phyloP scores from a whole-genome alignment of 768 basidiomycete genomes.

The Leccinum fibrillosum region DNA sequence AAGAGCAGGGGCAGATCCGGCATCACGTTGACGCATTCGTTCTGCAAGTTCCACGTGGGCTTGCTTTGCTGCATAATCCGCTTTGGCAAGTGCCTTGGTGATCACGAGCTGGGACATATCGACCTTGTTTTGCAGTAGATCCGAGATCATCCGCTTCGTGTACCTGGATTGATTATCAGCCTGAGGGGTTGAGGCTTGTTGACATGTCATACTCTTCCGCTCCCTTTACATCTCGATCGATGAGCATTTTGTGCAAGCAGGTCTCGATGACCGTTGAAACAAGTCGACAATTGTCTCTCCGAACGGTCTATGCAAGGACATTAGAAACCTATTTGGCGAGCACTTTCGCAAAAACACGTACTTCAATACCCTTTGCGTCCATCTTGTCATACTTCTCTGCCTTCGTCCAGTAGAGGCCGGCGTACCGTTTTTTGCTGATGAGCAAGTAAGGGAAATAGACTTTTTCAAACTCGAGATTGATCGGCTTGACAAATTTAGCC shows the following conservation, averaged over 20 bases:
- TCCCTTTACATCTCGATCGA: constrained; percentile 89
- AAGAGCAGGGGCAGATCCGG: constrained; percentile 94
- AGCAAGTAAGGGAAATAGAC: constrained; percentile 98
- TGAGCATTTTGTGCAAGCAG: constrained; percentile 96
- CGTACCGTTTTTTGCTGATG: constrained; percentile 98
- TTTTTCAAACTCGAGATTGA: constrained; percentile 99
- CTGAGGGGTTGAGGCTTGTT: constrained; percentile 4
- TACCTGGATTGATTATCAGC: constrained; percentile 54
- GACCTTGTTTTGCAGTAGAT: constrained; percentile 92
- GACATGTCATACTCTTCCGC: constrained; percentile 74
- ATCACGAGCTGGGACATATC: constrained; percentile 99
- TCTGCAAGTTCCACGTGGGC: constrained; percentile 96
- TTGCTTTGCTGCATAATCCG: constrained; percentile 92
- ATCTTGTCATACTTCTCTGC: constrained; percentile 97
- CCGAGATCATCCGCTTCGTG: constrained; percentile 89
- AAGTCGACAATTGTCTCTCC: constrained; percentile 97
- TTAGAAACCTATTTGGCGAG: neutral
- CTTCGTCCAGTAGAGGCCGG: constrained; percentile 96
- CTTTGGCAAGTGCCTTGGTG: constrained; percentile 93
- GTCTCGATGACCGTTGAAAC: constrained; percentile 98
- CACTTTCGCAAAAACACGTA: constrained; percentile 31
- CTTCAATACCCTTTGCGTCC: constrained; percentile 99
- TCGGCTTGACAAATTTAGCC: constrained; percentile 86
- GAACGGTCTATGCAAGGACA: constrained; percentile 68
- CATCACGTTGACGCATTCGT: constrained; percentile 94